Base-by-base conservation (phyloP, 75 land plant genomes). In the Picea sitchensis region DNA sequence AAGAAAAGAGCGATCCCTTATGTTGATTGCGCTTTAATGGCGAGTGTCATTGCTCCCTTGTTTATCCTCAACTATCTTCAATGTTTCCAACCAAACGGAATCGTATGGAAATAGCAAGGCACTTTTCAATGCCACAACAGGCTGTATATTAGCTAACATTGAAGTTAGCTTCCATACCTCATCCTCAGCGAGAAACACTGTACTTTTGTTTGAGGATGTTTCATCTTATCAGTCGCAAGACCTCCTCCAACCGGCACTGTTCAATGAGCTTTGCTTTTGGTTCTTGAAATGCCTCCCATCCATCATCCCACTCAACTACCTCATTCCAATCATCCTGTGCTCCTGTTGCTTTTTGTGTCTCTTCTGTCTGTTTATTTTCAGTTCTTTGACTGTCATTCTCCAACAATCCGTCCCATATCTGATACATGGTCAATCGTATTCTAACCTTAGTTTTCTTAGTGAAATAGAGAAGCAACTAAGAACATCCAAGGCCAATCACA, bases 381-480 rank as follows among this genome's bases (percentile, higher is more conserved):
- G 61, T 32, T 73, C 14, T 83, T 36, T 73, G 30, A 23, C 36
- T 32, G 15, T 81, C 83, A n/a, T 63, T 73, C 21, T 79, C 84
- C 75, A 95, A 98, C 34, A 95, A 77, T 13, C 76, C 79, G 80
- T 90, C 94, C 99, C 98, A 98, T n/a, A n/a, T n/a, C n/a, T n/a
- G n/a, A n/a, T n/a, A n/a, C n/a, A n/a, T n/a, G n/a, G n/a, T n/a
- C n/a, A n/a, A n/a, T n/a, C n/a, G n/a, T n/a, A n/a, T n/a, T n/a
- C n/a, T n/a, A n/a, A n/a, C n/a, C n/a, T n/a, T n/a, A n/a, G n/a
- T n/a, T n/a, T n/a, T n/a, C n/a, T n/a, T n/a, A n/a, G n/a, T n/a
- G n/a, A n/a, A n/a, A n/a, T n/a, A n/a, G n/a, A n/a, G n/a, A n/a
- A n/a, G n/a, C n/a, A n/a, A n/a, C n/a, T n/a, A n/a, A n/a, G n/a